Evolutionary conservation across 805 yeast genomes (phyloP).

Genomic region (Yamadazyma akitaensis): DNA sequence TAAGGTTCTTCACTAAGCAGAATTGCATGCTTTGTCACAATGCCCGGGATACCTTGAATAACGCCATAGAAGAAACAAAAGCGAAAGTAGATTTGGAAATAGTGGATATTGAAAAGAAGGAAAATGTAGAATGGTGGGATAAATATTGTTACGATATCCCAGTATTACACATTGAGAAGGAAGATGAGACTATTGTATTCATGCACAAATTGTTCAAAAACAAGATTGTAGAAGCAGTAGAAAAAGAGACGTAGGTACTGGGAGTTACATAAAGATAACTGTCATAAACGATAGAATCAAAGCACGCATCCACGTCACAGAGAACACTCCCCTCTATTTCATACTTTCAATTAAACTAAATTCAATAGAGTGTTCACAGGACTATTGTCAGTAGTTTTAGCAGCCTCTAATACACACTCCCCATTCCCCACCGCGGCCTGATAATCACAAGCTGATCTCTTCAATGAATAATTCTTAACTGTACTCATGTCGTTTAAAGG

Average conservation of each 20-base stretch:
- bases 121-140: slow-evolving; percentile 65
- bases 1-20: slow-evolving; percentile 63
- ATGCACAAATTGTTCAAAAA: slow-evolving; percentile 65
- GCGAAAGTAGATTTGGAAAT: slow-evolving; percentile 29
- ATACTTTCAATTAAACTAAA: too few relatives aligned
- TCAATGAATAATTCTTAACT: not conserved
- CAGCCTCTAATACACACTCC: not conserved
- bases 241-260: not conserved
- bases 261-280: too few relatives aligned
- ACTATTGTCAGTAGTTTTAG: too few relatives aligned
- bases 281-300: not conserved
- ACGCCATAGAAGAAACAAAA: slow-evolving; percentile 35
- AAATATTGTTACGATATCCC: slow-evolving; percentile 77
- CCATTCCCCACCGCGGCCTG: not conserved
- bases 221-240: slow-evolving; percentile 51
- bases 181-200: slow-evolving; percentile 46
- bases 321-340: too few relatives aligned
- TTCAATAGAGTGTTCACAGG: too few relatives aligned
- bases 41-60: slow-evolving; percentile 51
- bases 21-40: slow-evolving; percentile 68
- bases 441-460: not conserved
- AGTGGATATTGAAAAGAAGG: slow-evolving; percentile 58
- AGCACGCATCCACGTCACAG: too few relatives aligned
- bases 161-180: slow-evolving; percentile 63
- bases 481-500: slow-evolving; percentile 2